These are phyloP conservation scores for Globomyces pollinis-pini DNA, from an alignment of 192 early-diverging fungal genomes.

Conservation along the genomic window DNA sequence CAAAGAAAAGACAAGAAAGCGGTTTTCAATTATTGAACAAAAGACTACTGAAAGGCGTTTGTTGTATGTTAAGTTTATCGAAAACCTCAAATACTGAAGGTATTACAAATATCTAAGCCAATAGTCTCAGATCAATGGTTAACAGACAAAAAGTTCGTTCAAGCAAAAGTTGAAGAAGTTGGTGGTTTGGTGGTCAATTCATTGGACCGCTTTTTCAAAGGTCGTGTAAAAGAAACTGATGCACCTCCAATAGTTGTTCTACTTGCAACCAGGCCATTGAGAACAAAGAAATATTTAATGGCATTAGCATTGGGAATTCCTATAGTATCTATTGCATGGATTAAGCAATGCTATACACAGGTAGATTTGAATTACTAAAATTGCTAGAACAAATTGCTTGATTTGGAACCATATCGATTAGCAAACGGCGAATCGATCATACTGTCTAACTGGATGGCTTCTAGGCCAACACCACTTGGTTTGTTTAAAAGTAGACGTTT, in stretches of 20 bases:
- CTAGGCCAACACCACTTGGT: not conserved
- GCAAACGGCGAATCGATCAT: not conserved
- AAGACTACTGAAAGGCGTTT: too few relatives aligned
- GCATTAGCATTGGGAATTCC: constrained; percentile 2
- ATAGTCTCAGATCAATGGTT: too few relatives aligned
- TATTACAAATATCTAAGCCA: too few relatives aligned
- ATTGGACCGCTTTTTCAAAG: not conserved
- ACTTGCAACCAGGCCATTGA: not conserved
- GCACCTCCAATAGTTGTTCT: not conserved
- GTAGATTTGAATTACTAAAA: too few relatives aligned
- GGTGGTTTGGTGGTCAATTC: not conserved
- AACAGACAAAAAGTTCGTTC: not conserved
- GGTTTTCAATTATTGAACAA: too few relatives aligned
- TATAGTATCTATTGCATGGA: not conserved
- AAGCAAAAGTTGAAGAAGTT: not conserved
- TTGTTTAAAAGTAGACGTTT: not conserved
- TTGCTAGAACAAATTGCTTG: not conserved
- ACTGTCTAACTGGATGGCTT: not conserved
- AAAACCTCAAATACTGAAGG: too few relatives aligned
- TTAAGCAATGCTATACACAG: not conserved
- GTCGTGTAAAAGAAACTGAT: not conserved
- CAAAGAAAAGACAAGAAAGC: not conserved
- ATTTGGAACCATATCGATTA: not conserved
- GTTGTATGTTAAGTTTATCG: too few relatives aligned
- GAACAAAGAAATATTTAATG: constrained; percentile 7